Conservation (phyloP, 2,329 filamentous ascomycete genomes). For the Calonectria naviculata region DNA sequence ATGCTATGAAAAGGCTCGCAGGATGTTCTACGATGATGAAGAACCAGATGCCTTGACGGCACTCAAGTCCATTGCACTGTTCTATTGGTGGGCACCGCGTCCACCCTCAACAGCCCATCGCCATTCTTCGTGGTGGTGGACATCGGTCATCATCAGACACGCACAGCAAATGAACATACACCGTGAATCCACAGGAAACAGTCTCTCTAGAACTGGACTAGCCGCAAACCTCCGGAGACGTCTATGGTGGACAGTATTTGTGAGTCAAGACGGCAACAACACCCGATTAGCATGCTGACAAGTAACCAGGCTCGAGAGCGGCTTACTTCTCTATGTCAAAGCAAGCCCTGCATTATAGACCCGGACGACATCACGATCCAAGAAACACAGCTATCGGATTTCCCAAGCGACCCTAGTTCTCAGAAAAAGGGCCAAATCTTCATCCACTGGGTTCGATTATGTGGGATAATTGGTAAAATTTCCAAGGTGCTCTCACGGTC, state of each 20-base stretch:
- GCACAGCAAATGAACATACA: constrained; percentile 58
- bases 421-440: constrained; percentile 52
- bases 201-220: constrained; percentile 28
- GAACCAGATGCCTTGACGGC: constrained; percentile 50
- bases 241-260: constrained; percentile 36
- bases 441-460: constrained; percentile 54
- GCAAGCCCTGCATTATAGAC: constrained; percentile 55
- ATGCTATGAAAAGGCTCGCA: constrained; percentile 53
- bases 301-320: constrained; percentile 38
- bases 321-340: constrained; percentile 54
- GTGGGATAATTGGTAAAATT: constrained; percentile 51
- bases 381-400: constrained; percentile 51
- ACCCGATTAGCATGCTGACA: constrained; percentile 20
- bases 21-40: constrained; percentile 54
- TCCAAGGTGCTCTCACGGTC: constrained; percentile 48
- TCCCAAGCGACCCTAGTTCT: constrained; percentile 43
- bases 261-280: background rate
- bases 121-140: constrained; percentile 59
- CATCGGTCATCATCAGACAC: constrained; percentile 53
- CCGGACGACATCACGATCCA: constrained; percentile 53
- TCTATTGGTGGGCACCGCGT: constrained; percentile 58
- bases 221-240: constrained; percentile 26
- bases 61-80: constrained; percentile 50
- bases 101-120: constrained; percentile 50
- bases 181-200: constrained; percentile 45